Evolutionary conservation across 2,329 filamentous ascomycete species (phyloP).

Genomic region (Fusarium pseudograminearum): DNA sequence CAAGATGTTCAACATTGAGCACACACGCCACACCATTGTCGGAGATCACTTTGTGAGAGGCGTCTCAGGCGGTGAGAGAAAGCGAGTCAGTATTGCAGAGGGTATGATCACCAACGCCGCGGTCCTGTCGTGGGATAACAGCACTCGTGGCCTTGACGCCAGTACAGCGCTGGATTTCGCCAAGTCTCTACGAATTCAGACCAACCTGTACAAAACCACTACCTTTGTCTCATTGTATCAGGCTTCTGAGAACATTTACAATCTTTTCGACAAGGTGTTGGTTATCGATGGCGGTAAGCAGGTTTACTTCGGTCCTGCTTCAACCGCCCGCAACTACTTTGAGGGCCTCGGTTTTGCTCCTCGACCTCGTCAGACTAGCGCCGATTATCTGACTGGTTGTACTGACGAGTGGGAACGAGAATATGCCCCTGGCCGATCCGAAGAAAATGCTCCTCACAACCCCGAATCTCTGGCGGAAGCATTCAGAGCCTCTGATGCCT

Average conservation of each 20-base stretch:
- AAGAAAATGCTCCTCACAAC: slow-evolving; percentile 74
- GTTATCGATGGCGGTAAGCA: slow-evolving; percentile 82
- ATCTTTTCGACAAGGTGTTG: slow-evolving; percentile 84
- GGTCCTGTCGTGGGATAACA: slow-evolving; percentile 81
- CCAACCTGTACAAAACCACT: slow-evolving; percentile 84
- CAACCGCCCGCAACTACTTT: slow-evolving; percentile 78
- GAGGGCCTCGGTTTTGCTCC: slow-evolving; percentile 80
- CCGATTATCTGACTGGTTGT: slow-evolving; percentile 84
- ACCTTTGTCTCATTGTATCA: slow-evolving; percentile 91
- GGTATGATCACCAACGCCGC: slow-evolving; percentile 82
- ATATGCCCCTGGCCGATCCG: slow-evolving; percentile 75
- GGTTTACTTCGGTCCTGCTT: slow-evolving; percentile 78
- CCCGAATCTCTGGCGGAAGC: slow-evolving; percentile 76
- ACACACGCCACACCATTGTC: slow-evolving; percentile 86
- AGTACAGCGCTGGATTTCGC: slow-evolving; percentile 75
- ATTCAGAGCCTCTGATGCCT: slow-evolving; percentile 74
- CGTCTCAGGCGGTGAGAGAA: slow-evolving; percentile 79
- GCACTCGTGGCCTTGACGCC: slow-evolving; percentile 75
- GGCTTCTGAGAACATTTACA: slow-evolving; percentile 84
- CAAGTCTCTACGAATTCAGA: slow-evolving; percentile 81
- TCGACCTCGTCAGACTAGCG: slow-evolving; percentile 81
- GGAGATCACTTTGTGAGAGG: slow-evolving; percentile 85
- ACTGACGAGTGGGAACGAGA: slow-evolving; percentile 87
- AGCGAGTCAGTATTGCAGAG: slow-evolving; percentile 81
- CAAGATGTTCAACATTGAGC: slow-evolving; percentile 94